Evolutionary conservation across 148 eudicot genomes (phyloP).

Genomic region (Nepenthes mirabilis): DNA sequence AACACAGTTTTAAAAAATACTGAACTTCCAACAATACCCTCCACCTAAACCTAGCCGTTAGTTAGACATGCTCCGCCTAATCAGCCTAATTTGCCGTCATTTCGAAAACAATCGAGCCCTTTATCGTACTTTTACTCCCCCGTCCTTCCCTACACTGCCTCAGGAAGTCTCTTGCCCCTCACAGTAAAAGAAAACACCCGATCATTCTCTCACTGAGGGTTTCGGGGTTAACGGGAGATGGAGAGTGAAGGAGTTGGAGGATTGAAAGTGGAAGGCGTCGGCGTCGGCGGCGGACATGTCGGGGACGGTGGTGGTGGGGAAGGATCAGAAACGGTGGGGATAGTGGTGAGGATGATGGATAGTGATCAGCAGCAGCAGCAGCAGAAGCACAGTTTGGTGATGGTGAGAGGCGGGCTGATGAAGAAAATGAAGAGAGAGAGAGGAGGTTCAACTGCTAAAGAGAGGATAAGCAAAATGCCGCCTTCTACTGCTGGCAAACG

Average conservation of each 20-base stretch:
- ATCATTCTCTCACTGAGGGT: too few relatives aligned
- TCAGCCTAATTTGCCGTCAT: too few relatives aligned
- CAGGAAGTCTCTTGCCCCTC: too few relatives aligned
- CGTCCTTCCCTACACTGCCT: too few relatives aligned
- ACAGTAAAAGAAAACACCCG: too few relatives aligned
- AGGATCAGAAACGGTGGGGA: conserved; percentile 3
- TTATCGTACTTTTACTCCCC: too few relatives aligned
- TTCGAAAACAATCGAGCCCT: too few relatives aligned
- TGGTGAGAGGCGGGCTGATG: conserved; percentile 8
- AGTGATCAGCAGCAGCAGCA: conserved; percentile 23
- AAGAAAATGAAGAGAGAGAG: conserved; percentile 74
- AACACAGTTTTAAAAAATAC: too few relatives aligned
- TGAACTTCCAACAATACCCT: too few relatives aligned
- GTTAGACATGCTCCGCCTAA: too few relatives aligned
- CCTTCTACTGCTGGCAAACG: conserved; percentile 98
- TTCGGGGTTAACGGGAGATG: too few relatives aligned
- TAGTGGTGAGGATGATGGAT: conserved; percentile 15
- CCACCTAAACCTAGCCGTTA: too few relatives aligned
- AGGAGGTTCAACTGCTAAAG: conserved; percentile 84
- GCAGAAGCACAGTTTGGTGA: conserved; percentile 19
- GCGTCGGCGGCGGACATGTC: conserved; percentile 19
- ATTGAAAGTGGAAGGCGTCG: conserved; percentile 27
- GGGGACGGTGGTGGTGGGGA: conserved; percentile 14
- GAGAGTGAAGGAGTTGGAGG: conserved; percentile 4
- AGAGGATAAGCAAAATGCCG: conserved; percentile 95